Evolutionary conservation across 2,329 filamentous ascomycete genomes (phyloP).

Genomic region (Mycosphaerella sp.): DNA sequence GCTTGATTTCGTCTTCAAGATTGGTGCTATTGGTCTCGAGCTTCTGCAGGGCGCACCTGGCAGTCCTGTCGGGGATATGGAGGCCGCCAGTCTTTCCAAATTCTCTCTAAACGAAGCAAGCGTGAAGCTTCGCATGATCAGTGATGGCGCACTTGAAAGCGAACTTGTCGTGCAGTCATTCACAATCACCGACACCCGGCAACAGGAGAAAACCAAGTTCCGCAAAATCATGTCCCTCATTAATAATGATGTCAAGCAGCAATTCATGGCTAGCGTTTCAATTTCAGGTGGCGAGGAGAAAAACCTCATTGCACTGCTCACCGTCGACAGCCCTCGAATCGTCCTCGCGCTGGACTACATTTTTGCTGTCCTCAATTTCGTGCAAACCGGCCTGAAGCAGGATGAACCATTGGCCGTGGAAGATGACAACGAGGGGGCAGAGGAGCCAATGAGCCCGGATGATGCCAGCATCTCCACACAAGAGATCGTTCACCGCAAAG

Average conservation of each 20-base stretch:
- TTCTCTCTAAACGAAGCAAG: conserved; percentile 92
- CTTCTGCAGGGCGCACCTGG: conserved; percentile 70
- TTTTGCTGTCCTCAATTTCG: conserved; percentile 79
- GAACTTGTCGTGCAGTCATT: conserved; percentile 92
- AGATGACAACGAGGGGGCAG: conserved; percentile 48
- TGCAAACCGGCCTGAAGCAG: conserved; percentile 59
- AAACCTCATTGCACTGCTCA: conserved; percentile 82
- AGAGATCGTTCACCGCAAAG: conserved; percentile 24
- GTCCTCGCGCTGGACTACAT: conserved; percentile 96
- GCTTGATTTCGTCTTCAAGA: conserved; percentile 83
- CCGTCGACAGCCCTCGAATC: conserved; percentile 86
- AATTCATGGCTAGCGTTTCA: conserved; percentile 95
- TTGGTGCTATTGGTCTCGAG: conserved; percentile 81
- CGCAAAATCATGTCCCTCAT: conserved; percentile 96
- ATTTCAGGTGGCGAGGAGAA: conserved; percentile 79
- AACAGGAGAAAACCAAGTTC: conserved; percentile 86
- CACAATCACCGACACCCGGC: conserved; percentile 88
- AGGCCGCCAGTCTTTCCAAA: conserved; percentile 76
- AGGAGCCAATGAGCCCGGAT: conserved; percentile 45
- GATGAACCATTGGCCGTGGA: conserved; percentile 54
- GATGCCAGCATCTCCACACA: conserved; percentile 33
- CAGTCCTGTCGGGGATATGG: conserved; percentile 69
- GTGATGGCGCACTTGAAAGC: conserved; percentile 82
- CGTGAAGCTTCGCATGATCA: conserved; percentile 87
- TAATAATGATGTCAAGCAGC: conserved; percentile 84